Base-by-base conservation (phyloP, 164 flowering plant species). In the Protea cynaroides region DNA sequence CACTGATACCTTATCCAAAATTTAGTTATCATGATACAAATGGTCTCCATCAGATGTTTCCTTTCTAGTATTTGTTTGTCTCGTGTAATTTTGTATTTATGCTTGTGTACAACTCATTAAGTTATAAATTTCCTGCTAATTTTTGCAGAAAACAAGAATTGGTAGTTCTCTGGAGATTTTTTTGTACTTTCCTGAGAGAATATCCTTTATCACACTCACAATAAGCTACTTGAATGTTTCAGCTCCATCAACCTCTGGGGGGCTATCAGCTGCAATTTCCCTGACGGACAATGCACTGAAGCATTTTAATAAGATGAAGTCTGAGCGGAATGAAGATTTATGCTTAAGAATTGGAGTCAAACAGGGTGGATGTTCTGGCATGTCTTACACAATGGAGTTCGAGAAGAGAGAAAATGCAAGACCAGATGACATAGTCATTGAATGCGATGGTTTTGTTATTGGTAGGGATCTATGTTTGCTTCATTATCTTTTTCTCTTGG, bases 291-390 rank as follows among this genome's bases (percentile, higher is more conserved):
- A 72, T 76, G 99, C 97, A 22, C 51, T 88, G 67, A 89, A 82
- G 77, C 97, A 91, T 77, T 79, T 94, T 81, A 87, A 76, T 59
- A 91, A 75, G 78, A 89, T 94, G 94, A 86, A 85, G 62, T 75
- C 86, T n/a, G 99, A 91, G 25, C 65, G 78, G 21, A 79, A 65
- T 67, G 95, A 86, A 75, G 96, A 94, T 73, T 68, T 94, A 54
- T 89, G 93, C 78, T 80, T 94, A 58, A 86, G 99, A 74, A 91
- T 94, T 72, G 99, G 99, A 64, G 97, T 94, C 12, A 87, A 81
- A 68, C 99, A 94, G 69, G 99, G 99, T 53, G 99, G 97, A 58
- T 94, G 99, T 74, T 94, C 99, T 13, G 97, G 99, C 69, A 86
- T 94, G 97, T 91, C 99, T 18, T 94, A 94, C 78, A 85, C 82